These are phyloP conservation scores for Rhododendron vialii DNA, from an alignment of 148 eudicot species.

Conservation along the genomic window DNA sequence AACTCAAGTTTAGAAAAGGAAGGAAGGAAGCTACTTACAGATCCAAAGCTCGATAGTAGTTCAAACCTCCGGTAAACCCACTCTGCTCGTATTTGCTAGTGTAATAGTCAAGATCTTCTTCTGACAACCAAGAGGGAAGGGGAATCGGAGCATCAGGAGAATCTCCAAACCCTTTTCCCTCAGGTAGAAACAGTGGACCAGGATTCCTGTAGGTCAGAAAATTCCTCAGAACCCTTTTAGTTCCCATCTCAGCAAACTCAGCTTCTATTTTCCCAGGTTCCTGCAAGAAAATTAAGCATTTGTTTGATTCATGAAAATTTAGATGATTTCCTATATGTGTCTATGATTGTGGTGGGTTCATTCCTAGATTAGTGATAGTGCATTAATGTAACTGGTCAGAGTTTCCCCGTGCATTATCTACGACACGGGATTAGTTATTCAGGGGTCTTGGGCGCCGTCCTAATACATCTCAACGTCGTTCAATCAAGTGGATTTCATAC, in stretches of 20 bases:
- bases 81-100: slow-evolving; percentile 27
- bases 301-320: neutral
- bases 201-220: slow-evolving; percentile 28
- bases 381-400: too few species aligned
- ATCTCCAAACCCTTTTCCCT: slow-evolving; percentile 34
- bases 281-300: slow-evolving; percentile 11
- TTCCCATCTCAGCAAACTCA: slow-evolving; percentile 27
- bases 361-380: too few species aligned
- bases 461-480: too few species aligned
- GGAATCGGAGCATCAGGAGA: slow-evolving; percentile 18
- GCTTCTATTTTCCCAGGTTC: slow-evolving; percentile 47
- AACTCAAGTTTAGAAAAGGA: neutral
- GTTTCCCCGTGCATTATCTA: too few species aligned
- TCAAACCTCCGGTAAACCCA: slow-evolving; percentile 40
- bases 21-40: slow-evolving; percentile 23
- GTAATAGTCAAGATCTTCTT: slow-evolving; percentile 38
- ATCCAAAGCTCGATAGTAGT: slow-evolving; percentile 43
- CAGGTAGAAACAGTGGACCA: slow-evolving; percentile 26
- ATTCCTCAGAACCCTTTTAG: slow-evolving; percentile 26
- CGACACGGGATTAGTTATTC: too few species aligned
- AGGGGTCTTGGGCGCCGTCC: too few species aligned
- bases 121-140: slow-evolving; percentile 33
- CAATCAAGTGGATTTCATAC: too few species aligned
- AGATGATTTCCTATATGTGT: too few species aligned
- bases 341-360: too few species aligned